Conservation (phyloP, 1,284 basidiomycete genomes). For the Trametes hirsuta region DNA sequence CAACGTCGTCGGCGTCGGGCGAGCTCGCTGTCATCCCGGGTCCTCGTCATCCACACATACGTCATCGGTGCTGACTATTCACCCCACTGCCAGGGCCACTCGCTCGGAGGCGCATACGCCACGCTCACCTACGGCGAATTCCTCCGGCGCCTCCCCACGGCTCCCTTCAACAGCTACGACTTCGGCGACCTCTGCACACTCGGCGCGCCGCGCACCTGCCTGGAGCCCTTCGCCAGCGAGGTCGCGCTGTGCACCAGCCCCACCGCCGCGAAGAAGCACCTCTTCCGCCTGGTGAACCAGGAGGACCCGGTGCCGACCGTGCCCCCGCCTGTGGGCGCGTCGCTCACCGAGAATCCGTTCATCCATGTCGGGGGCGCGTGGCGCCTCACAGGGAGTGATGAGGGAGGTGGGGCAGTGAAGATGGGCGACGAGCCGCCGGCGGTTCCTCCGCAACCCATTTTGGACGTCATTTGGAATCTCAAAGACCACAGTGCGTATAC, state of each 20-base stretch:
- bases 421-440: no score
- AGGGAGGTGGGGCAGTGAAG: no score
- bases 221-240: constrained; percentile 8
- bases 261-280: background rate
- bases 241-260: background rate
- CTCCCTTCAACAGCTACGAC: background rate
- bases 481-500: no score
- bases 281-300: constrained; percentile 13
- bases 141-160: background rate
- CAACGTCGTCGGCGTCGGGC: no score
- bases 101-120: constrained; percentile 12
- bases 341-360: background rate
- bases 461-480: no score
- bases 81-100: constrained; percentile 9
- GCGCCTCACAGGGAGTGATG: no score
- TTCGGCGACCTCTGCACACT: constrained; percentile 14
- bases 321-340: background rate
- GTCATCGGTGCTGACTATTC: background rate
- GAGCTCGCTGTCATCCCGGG: no score
- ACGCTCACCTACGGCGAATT: constrained; percentile 16
- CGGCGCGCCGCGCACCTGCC: constrained; percentile 11
- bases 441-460: no score
- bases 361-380: background rate
- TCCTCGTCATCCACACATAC: no score
- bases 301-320: constrained; percentile 7